Evolutionary conservation across 352 stramenopile genomes (phyloP), one percentile per base, ranked within the genome.

Genomic region (Phytophthora palmivora): DNA sequence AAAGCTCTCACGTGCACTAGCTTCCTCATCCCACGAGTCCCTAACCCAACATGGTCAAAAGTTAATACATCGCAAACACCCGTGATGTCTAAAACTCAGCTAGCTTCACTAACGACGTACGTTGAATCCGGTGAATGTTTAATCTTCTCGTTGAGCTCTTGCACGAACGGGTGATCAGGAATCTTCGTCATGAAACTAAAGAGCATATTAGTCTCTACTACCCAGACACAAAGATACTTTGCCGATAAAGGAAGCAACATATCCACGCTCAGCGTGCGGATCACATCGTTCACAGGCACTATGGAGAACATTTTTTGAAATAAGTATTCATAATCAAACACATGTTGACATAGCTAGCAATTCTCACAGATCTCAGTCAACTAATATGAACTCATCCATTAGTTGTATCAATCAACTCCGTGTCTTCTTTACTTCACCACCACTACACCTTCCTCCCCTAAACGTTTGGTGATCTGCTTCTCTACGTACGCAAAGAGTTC

Each of bases 401-500:
- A 28, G 24, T 28, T 28, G 24, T 28, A 6, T 28, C 24, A 28
- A 28, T 28, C 6, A 28, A 28, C 24, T 28, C 6, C 3, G 24
- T 28, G 24, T 18, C 11, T 46, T 16, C 11, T 42, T 63, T 44
- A 63, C 50, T 49, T 56, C 32, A 55, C 57, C 11, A 26, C 34
- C 21, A 87, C 55, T 21, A n/a, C n/a, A n/a, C 76, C 76, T 59
- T 92, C 84, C 7, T 88, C 63, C 0, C 53, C 51, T 41, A 95
- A 66, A 5, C 75, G 74, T 48, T 74, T 50, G 19, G 78, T 71
- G 22, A 95, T 72, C 47, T 89, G 67, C 33, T 78, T 84, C 51
- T 95, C 86, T 2, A 91, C 82, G 51, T 79, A 90, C 9, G 77
- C 71, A 34, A 87, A 80, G 21, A 95, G 76, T 48, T 95, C 86